Percentiles rank a stretch among this genome's conserved stretches.
Conservation (phyloP, 1,139 yeast species). For the Yamadazyma triangularis region DNA sequence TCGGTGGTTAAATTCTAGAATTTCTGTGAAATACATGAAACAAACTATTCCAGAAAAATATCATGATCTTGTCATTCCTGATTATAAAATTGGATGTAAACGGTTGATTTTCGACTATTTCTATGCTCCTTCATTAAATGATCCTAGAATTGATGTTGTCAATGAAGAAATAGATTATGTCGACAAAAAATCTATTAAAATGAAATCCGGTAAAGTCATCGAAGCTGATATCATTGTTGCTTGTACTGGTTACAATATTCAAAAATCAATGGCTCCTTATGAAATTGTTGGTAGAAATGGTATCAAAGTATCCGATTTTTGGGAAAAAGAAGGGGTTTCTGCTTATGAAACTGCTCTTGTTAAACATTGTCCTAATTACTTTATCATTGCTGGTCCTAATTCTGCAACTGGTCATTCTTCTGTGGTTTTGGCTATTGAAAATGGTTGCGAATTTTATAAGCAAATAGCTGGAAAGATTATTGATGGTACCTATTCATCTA, state of each 20-base stretch:
- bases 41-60: constrained; percentile 29
- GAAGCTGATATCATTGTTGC: constrained; percentile 41
- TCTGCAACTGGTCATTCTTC: constrained; percentile 44
- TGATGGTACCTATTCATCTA: constrained; percentile 24
- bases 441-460: constrained; percentile 23
- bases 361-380: constrained; percentile 34
- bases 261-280: constrained; percentile 16
- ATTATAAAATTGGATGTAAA: constrained; percentile 41
- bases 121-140: constrained; percentile 31
- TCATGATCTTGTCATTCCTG: constrained; percentile 30
- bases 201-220: constrained; percentile 25
- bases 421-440: constrained; percentile 40
- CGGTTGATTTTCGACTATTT: constrained; percentile 36
- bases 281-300: constrained; percentile 27
- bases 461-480: constrained; percentile 25
- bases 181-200: constrained; percentile 24
- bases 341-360: constrained; percentile 36
- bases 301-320: constrained; percentile 14
- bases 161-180: constrained; percentile 22
- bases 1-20: constrained; percentile 20
- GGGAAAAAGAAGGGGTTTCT: constrained; percentile 28
- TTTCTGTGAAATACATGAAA: constrained; percentile 25
- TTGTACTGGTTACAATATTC: constrained; percentile 38
- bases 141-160: constrained; percentile 26
- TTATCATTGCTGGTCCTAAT: constrained; percentile 39